A percentile compares a stretch with the other conserved stretches of the same genome.
These are phyloP conservation scores for Ogataea minuta DNA, from an alignment of 805 yeast genomes.

Conservation along the genomic window DNA sequence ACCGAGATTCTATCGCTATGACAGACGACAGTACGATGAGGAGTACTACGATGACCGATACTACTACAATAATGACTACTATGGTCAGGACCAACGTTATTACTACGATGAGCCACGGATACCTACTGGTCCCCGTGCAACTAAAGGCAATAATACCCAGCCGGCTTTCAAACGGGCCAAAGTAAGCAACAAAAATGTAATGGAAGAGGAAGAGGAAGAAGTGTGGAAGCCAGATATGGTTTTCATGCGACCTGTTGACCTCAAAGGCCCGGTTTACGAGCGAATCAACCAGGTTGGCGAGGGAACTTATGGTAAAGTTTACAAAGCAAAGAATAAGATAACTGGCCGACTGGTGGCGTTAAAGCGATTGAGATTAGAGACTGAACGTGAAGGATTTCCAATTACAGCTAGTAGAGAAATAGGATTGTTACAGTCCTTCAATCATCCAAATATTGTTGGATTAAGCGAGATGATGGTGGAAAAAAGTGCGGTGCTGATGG, in stretches of 20 bases:
- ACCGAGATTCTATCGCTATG: constrained; percentile 6
- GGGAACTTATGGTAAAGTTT: constrained; percentile 97
- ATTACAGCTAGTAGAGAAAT: constrained; percentile 94
- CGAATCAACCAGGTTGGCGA: constrained; percentile 93
- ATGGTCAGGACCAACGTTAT: constrained; percentile 4
- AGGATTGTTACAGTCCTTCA: constrained; percentile 74
- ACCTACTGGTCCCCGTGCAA: constrained; percentile 23
- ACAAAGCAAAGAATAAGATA: constrained; percentile 71
- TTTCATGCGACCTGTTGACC: constrained; percentile 24
- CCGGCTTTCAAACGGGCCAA: constrained; percentile 19
- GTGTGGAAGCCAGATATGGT: constrained; percentile 8
- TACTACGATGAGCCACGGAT: constrained; percentile 12
- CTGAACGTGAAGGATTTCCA: constrained; percentile 93
- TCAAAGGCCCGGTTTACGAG: constrained; percentile 50
- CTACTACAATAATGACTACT: constrained; percentile 8
- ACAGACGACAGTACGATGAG: constrained; percentile 5
- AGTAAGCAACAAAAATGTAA: constrained; percentile 20
- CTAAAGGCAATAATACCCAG: constrained; percentile 4
- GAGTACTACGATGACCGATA: constrained; percentile 7
- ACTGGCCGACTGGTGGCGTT: constrained; percentile 80
- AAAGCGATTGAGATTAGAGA: constrained; percentile 77
- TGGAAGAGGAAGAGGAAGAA: constrained; percentile 23
- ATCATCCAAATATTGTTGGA: constrained; percentile 80
- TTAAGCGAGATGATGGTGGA: constrained; percentile 89
- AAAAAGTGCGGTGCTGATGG: constrained; percentile 72